Percentiles rank a stretch among this genome's conserved stretches.
phyloP scores from a whole-genome alignment of 2,329 filamentous ascomycete species.

The Helminthosporium solani region DNA sequence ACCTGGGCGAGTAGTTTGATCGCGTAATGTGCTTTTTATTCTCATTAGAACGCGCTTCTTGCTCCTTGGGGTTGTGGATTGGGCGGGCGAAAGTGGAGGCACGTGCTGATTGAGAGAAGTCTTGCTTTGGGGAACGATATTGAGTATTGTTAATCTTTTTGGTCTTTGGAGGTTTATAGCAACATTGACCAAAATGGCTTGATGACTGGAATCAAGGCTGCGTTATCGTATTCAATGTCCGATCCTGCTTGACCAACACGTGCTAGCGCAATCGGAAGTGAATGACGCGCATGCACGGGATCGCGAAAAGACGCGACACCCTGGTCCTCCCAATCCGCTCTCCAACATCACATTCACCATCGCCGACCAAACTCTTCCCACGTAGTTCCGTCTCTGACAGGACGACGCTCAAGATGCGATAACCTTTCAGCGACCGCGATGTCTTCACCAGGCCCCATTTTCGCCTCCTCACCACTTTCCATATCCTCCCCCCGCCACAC shows the following conservation, averaged over 20 bases:
- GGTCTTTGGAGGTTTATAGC: no score
- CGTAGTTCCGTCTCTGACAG: not conserved
- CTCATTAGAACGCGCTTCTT: conserved; percentile 52
- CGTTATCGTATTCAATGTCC: no score
- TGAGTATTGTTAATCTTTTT: conserved; percentile 1
- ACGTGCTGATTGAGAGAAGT: conserved; percentile 19
- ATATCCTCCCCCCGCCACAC: conserved; percentile 36
- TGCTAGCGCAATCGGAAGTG: conserved; percentile 24
- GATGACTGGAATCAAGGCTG: no score
- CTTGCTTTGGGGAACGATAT: conserved; percentile 15
- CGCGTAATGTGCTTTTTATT: conserved; percentile 50
- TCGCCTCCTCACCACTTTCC: conserved; percentile 50
- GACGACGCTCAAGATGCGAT: not conserved
- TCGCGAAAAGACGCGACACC: conserved; percentile 33
- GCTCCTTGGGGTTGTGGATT: conserved; percentile 49
- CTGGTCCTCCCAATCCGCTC: conserved; percentile 2
- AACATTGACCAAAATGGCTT: no score
- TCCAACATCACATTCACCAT: not conserved
- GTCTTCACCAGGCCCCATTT: conserved; percentile 52
- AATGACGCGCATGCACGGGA: conserved; percentile 39
- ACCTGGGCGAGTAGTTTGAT: conserved; percentile 52
- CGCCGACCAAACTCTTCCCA: not conserved
- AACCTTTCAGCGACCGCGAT: conserved; percentile 29
- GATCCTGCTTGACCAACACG: conserved; percentile 1
- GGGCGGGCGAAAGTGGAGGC: conserved; percentile 37